These are phyloP conservation scores for Mycosarcoma maydis DNA, from an alignment of 1,284 basidiomycete species.

Conservation along the genomic window DNA sequence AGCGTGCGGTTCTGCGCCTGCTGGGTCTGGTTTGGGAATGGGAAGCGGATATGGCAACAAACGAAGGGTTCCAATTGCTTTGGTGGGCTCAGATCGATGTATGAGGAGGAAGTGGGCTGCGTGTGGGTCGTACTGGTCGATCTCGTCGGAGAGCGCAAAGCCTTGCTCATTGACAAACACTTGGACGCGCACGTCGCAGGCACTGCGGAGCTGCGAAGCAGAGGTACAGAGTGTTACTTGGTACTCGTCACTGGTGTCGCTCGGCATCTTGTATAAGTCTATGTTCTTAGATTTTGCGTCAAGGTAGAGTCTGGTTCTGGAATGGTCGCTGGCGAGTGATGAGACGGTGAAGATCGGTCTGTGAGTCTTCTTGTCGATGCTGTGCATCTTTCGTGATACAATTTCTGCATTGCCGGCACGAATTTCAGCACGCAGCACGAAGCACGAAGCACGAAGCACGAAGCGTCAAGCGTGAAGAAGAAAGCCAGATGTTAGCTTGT, in stretches of 20 bases:
- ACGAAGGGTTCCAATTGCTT: constrained; percentile 26
- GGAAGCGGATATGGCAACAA: constrained; percentile 39
- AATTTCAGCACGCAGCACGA: no score
- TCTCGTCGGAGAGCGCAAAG: constrained; percentile 52
- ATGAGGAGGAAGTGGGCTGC: constrained; percentile 39
- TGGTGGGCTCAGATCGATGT: constrained; percentile 3
- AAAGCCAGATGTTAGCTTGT: background rate
- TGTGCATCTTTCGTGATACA: no score
- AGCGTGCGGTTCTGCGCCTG: constrained; percentile 15
- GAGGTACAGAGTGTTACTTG: constrained; percentile 32
- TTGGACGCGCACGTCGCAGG: constrained; percentile 38
- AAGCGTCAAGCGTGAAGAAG: no score
- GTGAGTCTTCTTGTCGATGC: no score
- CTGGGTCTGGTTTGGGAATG: constrained; percentile 34
- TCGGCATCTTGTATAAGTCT: constrained; percentile 12
- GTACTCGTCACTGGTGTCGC: constrained; percentile 18
- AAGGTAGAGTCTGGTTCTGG: no score
- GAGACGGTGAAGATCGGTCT: no score
- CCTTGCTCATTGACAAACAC: constrained; percentile 60
- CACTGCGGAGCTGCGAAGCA: constrained; percentile 30
- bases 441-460: no score
- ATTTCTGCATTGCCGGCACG: no score
- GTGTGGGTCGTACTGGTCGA: constrained; percentile 58
- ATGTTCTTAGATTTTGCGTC: no score
- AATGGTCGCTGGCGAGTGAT: no score